These are phyloP conservation scores for Rubia occidens DNA, from an alignment of 305 asterid genomes.

Conservation along the genomic window DNA sequence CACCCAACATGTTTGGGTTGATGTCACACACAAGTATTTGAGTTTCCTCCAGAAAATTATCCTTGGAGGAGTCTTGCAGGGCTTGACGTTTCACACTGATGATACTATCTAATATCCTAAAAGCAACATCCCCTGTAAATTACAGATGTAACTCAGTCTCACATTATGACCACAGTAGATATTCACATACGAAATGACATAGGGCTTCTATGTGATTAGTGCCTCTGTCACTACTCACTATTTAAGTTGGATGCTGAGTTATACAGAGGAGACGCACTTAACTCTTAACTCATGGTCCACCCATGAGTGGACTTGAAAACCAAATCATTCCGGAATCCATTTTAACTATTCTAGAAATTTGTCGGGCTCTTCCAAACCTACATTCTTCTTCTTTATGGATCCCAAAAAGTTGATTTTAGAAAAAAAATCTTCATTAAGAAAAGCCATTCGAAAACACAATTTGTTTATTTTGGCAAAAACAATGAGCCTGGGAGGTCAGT, in stretches of 20 bases:
- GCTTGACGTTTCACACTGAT: constrained; percentile 46
- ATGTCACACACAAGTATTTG: constrained; percentile 72
- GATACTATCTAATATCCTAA: constrained; percentile 65
- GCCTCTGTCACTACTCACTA: background rate
- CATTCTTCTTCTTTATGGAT: background rate
- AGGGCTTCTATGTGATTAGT: background rate
- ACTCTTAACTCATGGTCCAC: background rate
- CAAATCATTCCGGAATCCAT: background rate
- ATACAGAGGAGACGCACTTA: background rate
- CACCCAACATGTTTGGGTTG: constrained; percentile 74
- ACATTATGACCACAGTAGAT: background rate
- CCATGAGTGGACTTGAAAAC: background rate
- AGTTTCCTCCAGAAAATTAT: constrained; percentile 54
- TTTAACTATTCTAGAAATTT: background rate
- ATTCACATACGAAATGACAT: background rate
- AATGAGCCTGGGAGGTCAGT: background rate
- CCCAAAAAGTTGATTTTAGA: background rate
- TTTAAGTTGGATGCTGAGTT: background rate
- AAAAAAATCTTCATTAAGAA: too few species aligned
- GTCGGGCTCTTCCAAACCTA: background rate
- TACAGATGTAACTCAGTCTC: constrained; percentile 21
- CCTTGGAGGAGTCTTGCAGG: constrained; percentile 47
- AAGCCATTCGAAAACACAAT: too few species aligned
- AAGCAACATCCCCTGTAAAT: constrained; percentile 89
- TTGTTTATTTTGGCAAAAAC: background rate